phyloP scores from a whole-genome alignment of 2,329 filamentous ascomycete species.

The Clarireedia paspali region DNA sequence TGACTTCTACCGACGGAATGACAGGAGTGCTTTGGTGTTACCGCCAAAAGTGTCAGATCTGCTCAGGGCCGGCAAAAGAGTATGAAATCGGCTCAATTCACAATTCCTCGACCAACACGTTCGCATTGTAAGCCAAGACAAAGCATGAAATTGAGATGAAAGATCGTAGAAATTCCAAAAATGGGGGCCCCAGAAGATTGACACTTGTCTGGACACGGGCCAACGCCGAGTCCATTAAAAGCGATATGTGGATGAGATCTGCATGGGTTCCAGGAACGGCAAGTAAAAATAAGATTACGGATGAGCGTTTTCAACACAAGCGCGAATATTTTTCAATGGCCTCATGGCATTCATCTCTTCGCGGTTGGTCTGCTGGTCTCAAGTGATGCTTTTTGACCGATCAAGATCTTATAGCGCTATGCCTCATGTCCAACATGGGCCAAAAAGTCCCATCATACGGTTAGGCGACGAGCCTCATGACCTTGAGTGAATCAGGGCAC shows the following conservation, averaged over 20 bases:
- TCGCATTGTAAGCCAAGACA: background rate
- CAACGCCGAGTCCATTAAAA: background rate
- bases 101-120: background rate
- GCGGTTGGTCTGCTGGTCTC: background rate
- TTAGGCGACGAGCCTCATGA: too few species aligned
- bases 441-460: too few species aligned
- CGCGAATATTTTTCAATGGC: background rate
- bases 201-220: background rate
- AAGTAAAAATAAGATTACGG: too few species aligned
- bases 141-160: background rate
- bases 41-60: constrained; percentile 86
- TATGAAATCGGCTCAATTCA: constrained; percentile 25
- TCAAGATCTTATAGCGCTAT: background rate
- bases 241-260: background rate
- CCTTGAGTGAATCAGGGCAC: too few species aligned
- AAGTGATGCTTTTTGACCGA: background rate
- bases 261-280: background rate
- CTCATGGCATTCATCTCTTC: background rate
- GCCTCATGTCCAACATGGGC: too few species aligned
- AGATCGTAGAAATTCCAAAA: background rate
- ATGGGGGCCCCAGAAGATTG: background rate
- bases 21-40: constrained; percentile 73
- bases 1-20: constrained; percentile 89
- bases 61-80: constrained; percentile 52
- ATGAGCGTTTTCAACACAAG: too few species aligned